A percentile compares a stretch with the other conserved stretches of the same genome.
Evolutionary conservation across 371 early-diverging fungal species (phyloP).

Genomic region (Entomophthora muscae): DNA sequence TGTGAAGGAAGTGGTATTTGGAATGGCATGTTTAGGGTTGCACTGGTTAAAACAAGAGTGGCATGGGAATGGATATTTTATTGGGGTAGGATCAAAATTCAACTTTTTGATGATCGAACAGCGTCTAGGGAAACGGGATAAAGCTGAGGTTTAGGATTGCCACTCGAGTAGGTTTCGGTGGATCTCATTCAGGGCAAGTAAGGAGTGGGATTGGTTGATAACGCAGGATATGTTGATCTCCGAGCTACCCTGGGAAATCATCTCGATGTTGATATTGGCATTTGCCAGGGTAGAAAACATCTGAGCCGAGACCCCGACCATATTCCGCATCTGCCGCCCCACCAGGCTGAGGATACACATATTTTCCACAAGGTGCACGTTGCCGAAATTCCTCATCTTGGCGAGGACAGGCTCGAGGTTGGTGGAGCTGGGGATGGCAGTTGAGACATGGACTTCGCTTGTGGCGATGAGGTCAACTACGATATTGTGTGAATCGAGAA

Average conservation of each 20-base stretch:
- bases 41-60: no score
- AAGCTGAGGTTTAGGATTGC: no score
- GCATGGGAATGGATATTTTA: no score
- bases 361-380: slow-evolving; percentile 33
- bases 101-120: no score
- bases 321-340: slow-evolving; percentile 86
- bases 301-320: slow-evolving; percentile 81
- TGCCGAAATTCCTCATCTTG: slow-evolving; percentile 41
- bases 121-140: no score
- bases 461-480: slow-evolving; percentile 91
- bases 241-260: slow-evolving; percentile 93
- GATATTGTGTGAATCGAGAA: slow-evolving; percentile 69
- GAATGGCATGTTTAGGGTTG: no score
- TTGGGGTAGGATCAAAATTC: no score
- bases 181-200: slow-evolving; percentile 64
- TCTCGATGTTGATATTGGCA: slow-evolving; percentile 86
- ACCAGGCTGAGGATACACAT: slow-evolving; percentile 92
- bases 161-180: slow-evolving; percentile 48
- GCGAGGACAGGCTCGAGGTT: slow-evolving; percentile 41
- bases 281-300: slow-evolving; percentile 85
- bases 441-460: slow-evolving; percentile 86
- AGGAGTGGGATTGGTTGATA: slow-evolving; percentile 46
- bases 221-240: slow-evolving; percentile 97
- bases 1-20: no score
- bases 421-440: slow-evolving; percentile 49